Conservation (phyloP, 2,329 filamentous ascomycete species). For the Colletotrichum australisinense region DNA sequence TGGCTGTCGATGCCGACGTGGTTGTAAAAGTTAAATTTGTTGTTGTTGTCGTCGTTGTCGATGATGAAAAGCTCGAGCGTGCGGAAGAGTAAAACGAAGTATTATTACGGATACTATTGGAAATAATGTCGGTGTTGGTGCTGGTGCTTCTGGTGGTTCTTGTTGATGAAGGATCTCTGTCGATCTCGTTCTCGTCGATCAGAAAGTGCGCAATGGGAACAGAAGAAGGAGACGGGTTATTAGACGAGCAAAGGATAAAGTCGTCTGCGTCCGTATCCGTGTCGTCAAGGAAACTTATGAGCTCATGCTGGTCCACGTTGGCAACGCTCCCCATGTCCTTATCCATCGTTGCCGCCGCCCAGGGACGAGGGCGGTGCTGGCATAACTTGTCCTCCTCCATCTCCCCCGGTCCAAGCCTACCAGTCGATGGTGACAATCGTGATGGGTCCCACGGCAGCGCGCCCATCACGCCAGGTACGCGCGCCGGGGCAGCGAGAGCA, state of each 20-base stretch:
- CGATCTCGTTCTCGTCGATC: not conserved
- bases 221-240: not conserved
- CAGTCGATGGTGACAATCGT: constrained; percentile 21
- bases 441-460: constrained; percentile 16
- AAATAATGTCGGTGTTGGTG: not conserved
- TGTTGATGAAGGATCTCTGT: not conserved
- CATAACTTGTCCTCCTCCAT: not conserved
- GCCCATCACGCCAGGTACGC: constrained; percentile 17
- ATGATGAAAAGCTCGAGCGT: constrained; percentile 17
- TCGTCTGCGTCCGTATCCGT: constrained; percentile 20
- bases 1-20: constrained; percentile 9
- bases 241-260: not conserved
- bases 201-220: not conserved
- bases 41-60: not conserved
- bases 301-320: constrained; percentile 22
- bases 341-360: constrained; percentile 21
- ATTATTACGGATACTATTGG: not conserved
- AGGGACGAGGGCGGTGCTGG: constrained; percentile 17
- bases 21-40: constrained; percentile 4
- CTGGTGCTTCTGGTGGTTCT: not conserved
- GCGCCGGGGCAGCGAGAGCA: not conserved
- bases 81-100: constrained; percentile 20
- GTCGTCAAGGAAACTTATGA: constrained; percentile 37
- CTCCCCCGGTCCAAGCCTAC: constrained; percentile 21
- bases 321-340: not conserved